These are phyloP conservation scores for Dictyostelium capitatum DNA, from an alignment of 78 protist species.

Conservation along the genomic window DNA sequence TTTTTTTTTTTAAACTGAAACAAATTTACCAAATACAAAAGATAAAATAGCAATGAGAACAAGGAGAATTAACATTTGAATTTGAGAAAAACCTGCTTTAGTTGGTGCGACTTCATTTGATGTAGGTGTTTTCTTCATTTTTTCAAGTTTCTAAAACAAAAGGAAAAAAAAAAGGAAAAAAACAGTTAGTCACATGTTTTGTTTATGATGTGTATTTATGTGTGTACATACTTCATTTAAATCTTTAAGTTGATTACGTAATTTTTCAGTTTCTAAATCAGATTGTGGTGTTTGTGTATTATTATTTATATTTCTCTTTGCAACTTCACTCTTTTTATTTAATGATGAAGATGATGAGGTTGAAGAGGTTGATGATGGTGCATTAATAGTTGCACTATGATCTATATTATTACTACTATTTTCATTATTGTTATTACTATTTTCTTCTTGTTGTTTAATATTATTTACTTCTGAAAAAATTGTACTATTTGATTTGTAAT, in stretches of 20 bases:
- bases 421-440: neutral
- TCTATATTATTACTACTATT: neutral
- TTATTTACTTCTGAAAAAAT: neutral
- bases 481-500: neutral
- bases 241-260: conserved; percentile 29
- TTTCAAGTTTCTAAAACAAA: neutral
- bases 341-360: neutral
- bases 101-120: neutral
- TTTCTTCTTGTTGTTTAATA: neutral
- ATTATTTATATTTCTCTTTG: neutral
- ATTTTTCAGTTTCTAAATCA: conserved; percentile 14
- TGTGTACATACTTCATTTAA: conserved; percentile 10
- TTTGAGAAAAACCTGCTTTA: neutral
- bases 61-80: neutral
- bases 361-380: neutral
- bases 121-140: neutral
- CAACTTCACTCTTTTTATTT: neutral
- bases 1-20: neutral
- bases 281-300: neutral
- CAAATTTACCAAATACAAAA: conserved; percentile 43
- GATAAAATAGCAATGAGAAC: conserved; percentile 27
- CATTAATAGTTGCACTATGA: neutral
- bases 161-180: neutral
- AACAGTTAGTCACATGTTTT: no score
- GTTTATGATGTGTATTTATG: neutral